Percentiles rank a stretch among this genome's conserved stretches.
These are phyloP conservation scores for Chaetomiaceae sp. DNA, from an alignment of 2,329 filamentous ascomycete species.

Conservation along the genomic window DNA sequence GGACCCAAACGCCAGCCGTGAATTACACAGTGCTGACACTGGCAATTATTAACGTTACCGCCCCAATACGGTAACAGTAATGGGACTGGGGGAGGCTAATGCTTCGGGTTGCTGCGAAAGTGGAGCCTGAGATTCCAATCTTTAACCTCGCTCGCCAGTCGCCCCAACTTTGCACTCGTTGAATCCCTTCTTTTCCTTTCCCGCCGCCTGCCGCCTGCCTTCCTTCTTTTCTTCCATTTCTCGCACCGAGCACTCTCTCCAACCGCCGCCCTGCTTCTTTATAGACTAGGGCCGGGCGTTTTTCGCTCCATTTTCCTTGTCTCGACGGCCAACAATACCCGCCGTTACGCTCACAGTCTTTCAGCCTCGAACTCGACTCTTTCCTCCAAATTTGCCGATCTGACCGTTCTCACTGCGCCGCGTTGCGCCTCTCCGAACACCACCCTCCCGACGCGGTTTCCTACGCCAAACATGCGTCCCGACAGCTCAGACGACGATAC, in stretches of 20 bases:
- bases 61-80: background rate
- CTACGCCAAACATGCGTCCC: slow-evolving; percentile 43
- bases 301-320: background rate
- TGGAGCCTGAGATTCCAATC: slow-evolving; percentile 23
- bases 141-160: slow-evolving; percentile 23
- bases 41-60: too few species aligned
- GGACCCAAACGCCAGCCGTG: too few species aligned
- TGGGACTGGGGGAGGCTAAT: background rate
- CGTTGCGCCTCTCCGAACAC: slow-evolving; percentile 11
- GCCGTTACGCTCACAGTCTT: background rate
- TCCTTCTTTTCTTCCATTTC: slow-evolving; percentile 6
- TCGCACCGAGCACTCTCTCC: background rate
- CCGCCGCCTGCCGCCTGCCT: background rate
- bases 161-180: slow-evolving; percentile 18
- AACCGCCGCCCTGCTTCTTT: background rate
- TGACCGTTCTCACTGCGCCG: slow-evolving; percentile 29
- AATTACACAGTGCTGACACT: too few species aligned
- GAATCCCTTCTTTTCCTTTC: slow-evolving; percentile 20
- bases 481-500: slow-evolving; percentile 73
- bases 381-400: slow-evolving; percentile 25
- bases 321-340: background rate
- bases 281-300: background rate
- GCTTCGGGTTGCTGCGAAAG: slow-evolving; percentile 6
- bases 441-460: background rate
- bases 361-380: slow-evolving; percentile 6